Conservation (phyloP, 768 basidiomycete genomes). For the Pholiota molesta region DNA sequence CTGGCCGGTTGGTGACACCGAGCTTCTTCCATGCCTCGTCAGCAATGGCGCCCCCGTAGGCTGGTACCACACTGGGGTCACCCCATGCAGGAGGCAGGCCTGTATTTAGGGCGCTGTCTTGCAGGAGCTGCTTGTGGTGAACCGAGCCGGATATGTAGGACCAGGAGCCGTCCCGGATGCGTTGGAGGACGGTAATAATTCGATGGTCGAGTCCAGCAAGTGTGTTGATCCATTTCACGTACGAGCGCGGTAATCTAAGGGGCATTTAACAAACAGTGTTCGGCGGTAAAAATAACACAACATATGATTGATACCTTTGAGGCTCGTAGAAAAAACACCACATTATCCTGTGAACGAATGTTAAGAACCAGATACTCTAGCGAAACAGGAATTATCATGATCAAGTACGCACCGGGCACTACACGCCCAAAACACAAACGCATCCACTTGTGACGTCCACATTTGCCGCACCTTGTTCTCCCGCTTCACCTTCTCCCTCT, state of each 20-base stretch:
- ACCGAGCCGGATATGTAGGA: slow-evolving; percentile 54
- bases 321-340: slow-evolving; percentile 89
- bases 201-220: slow-evolving; percentile 70
- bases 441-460: slow-evolving; percentile 58
- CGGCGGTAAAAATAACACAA: background rate
- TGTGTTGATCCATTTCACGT: slow-evolving; percentile 78
- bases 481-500: slow-evolving; percentile 32
- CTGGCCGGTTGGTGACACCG: slow-evolving; percentile 51
- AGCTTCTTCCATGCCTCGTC: slow-evolving; percentile 57
- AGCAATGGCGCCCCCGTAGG: slow-evolving; percentile 59
- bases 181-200: slow-evolving; percentile 55
- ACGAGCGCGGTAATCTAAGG: slow-evolving; percentile 59
- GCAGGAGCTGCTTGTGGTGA: slow-evolving; percentile 42
- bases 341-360: slow-evolving; percentile 62
- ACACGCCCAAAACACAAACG: slow-evolving; percentile 75
- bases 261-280: slow-evolving; percentile 12
- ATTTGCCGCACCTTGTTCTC: slow-evolving; percentile 24
- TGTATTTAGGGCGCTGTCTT: slow-evolving; percentile 52
- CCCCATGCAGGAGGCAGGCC: slow-evolving; percentile 67
- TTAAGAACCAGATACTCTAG: background rate
- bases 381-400: background rate
- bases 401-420: slow-evolving; percentile 64
- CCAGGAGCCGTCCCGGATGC: slow-evolving; percentile 58
- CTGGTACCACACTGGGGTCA: slow-evolving; percentile 60
- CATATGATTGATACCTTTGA: slow-evolving; percentile 48